Conservation (phyloP, 1,139 yeast species). For the Protomyces gravidus region DNA sequence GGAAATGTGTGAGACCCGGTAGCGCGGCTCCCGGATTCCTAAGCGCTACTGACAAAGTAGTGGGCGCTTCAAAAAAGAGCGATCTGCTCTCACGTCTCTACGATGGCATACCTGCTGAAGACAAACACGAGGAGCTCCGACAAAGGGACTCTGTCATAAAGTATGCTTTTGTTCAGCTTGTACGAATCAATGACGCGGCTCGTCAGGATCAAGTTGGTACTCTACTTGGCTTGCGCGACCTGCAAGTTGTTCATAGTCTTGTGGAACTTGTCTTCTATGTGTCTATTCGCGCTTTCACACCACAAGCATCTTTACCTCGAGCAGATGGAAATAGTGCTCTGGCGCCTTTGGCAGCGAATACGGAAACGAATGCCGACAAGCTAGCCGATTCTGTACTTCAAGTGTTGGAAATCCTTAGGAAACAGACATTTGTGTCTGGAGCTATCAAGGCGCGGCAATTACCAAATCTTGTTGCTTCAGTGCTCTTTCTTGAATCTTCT, state of each 20-base stretch:
- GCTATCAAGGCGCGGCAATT: neutral
- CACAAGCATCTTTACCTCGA: neutral
- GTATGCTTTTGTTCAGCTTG: too few relatives aligned
- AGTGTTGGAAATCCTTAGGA: neutral
- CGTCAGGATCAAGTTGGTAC: neutral
- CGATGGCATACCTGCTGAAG: too few relatives aligned
- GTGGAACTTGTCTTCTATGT: slow-evolving; percentile 1
- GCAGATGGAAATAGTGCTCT: neutral
- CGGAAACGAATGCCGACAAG: neutral
- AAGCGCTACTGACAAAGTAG: too few relatives aligned
- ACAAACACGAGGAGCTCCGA: too few relatives aligned
- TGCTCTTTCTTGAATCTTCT: neutral
- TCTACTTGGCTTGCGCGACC: slow-evolving; percentile 2
- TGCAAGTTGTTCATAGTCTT: slow-evolving; percentile 5
- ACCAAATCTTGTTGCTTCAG: neutral
- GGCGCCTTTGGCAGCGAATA: neutral
- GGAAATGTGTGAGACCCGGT: too few relatives aligned
- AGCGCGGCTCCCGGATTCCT: too few relatives aligned
- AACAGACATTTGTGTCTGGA: neutral
- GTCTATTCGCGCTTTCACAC: neutral
- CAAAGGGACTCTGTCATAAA: too few relatives aligned
- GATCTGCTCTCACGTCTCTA: too few relatives aligned
- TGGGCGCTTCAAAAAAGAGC: too few relatives aligned
- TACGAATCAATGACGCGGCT: neutral
- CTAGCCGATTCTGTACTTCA: neutral